These are phyloP conservation scores for Calonectria naviculata DNA, from an alignment of 2,329 filamentous ascomycete genomes.

Conservation along the genomic window DNA sequence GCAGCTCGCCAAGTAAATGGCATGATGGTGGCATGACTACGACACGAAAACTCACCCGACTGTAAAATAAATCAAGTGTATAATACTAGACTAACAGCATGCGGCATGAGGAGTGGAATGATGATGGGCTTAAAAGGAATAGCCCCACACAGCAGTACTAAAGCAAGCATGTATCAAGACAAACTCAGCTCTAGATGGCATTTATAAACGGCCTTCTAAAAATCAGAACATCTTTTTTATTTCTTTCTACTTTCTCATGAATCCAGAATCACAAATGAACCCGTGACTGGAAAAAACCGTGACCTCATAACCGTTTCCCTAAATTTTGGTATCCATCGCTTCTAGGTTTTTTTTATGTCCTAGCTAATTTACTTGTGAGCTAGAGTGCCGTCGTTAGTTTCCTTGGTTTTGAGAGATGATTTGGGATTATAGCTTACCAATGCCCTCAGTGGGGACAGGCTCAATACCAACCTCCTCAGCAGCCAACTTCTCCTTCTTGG, in stretches of 20 bases:
- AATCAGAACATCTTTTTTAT: slow-evolving; percentile 18
- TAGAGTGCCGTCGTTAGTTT: slow-evolving; percentile 26
- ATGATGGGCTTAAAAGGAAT: slow-evolving; percentile 22
- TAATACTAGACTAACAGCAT: slow-evolving; percentile 36
- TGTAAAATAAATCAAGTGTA: slow-evolving; percentile 39
- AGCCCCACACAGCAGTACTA: neutral
- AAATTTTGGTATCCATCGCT: slow-evolving; percentile 17
- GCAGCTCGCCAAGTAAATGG: slow-evolving; percentile 37
- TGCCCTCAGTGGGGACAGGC: slow-evolving; percentile 40
- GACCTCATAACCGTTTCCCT: slow-evolving; percentile 7
- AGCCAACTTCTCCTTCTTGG: slow-evolving; percentile 59
- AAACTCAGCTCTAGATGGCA: slow-evolving; percentile 32
- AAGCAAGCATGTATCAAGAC: slow-evolving; percentile 21
- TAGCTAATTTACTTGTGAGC: slow-evolving; percentile 46
- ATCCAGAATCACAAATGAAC: slow-evolving; percentile 1
- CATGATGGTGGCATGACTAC: slow-evolving; percentile 27
- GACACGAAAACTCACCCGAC: slow-evolving; percentile 10
- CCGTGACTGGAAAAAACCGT: slow-evolving; percentile 8
- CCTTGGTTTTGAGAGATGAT: neutral
- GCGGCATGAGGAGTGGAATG: slow-evolving; percentile 17
- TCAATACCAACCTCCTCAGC: slow-evolving; percentile 42
- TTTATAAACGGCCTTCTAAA: slow-evolving; percentile 23
- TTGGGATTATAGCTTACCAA: slow-evolving; percentile 33
- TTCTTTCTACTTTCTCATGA: slow-evolving; percentile 19
- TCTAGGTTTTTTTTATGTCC: slow-evolving; percentile 2